Base-by-base conservation (phyloP, 345 rosid genomes). In the Laguncularia racemosa region DNA sequence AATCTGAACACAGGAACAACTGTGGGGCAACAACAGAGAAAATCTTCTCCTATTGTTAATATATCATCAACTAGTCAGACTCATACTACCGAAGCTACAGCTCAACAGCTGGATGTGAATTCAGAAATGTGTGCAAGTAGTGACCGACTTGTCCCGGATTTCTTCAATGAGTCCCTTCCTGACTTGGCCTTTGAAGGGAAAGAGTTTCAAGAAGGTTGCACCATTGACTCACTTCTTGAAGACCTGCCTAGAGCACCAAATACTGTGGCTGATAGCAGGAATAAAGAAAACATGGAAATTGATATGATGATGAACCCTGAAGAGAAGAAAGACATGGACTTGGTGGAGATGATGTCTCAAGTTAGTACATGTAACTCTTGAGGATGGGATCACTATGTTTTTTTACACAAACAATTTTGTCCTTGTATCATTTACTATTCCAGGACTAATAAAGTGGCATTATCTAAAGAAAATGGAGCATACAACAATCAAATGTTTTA, bases 191-290 rank as follows among this genome's bases (percentile, higher is more conserved):
- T 89, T 55, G 86, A 76, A 60, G 89, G 76, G 64, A 80, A 74
- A 54, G 19, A 87, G 63, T 73, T 88, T 55, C 69, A 76, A 61
- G 91, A 75, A 16, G 76, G 76, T 18, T 84, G 88, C 59, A 77
- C 71, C 76, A 72, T 86, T 58, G 92, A 88, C 50, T 76, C 82
- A 16, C 73, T 91, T 52, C 89, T 88, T 59, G 87, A 84, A 48
- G 93, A 80, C 21, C 61, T 81, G 47, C 83, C 81, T 43, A 52
- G 60, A 45, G 54, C 49, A 71, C 63, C 52, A 45, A 61, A 57
- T 23, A 52, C 26, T 50, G 49, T 68, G 53, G 62, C 58, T 19
- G 58, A 67, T 23, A 66, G 67, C 65, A 65, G 58, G 33, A 26
- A 44, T 48, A 21, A 43, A 16, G 56, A 48, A 11, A 70, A 21